Base-by-base conservation (phyloP, 768 basidiomycete species). In the Mycena metata region DNA sequence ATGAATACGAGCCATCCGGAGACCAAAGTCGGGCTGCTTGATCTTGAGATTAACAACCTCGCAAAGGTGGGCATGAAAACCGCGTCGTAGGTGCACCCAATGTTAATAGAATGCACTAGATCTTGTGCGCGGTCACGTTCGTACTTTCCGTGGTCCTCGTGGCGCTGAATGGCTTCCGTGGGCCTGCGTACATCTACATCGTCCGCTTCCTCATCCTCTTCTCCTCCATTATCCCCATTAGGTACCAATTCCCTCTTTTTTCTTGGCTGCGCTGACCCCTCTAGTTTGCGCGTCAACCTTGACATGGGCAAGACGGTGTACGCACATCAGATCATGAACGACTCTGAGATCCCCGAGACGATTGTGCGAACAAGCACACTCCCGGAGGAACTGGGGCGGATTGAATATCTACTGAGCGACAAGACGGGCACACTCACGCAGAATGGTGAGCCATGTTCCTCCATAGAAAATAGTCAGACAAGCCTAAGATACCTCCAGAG, bases 241-340 rank as follows among this genome's bases (percentile, higher is more conserved):
- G 96, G 97, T 95, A 56, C 61, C 91, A 78, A 47, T n/a, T n/a
- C n/a, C 47, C 58, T 36, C 35, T 60, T 47, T n/a, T 36, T 62
- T 50, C 24, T 50, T 19, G 13, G 30, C 43, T 47, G 4, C 11
- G 13, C 43, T 72, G 19, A 61, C 41, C 24, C 16, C 47, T 35
- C 8, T 76, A 98, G 96, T 85, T 83, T 99, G 62, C 93, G 98
- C n/a, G 97, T 99, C 60, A 99, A 99, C 74, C 86, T 99, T 60
- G 98, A 99, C 79, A 99, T 99, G 96, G 98, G 98, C 64, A 99
- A 99, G 81, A 99, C 96, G 1, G 93, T 99, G 47, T 99, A 99
- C 74, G 96, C 95, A 0, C 91, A 93, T 47, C 94, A 96, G 71
- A 99, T 99, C 64, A 96, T 96, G 91, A 91, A 89, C 58, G 98